Evolutionary conservation across 163 green algal genomes (phyloP), one percentile per base, ranked within the genome.

Genomic region (Scenedesmus sp.): DNA sequence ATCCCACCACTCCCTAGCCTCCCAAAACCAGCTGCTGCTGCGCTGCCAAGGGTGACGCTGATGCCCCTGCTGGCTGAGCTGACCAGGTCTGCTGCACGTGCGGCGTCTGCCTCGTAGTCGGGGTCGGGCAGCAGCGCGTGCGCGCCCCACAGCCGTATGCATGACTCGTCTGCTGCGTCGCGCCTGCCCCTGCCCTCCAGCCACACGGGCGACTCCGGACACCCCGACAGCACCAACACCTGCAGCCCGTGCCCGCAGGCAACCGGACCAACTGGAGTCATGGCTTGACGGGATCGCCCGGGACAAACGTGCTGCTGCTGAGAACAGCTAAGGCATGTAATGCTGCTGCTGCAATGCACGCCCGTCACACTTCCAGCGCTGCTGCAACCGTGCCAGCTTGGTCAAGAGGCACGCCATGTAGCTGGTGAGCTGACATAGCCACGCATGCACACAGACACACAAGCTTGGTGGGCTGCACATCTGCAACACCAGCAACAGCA

Each of bases 191-290:
- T 86, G 85, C 92, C 93, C 35, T 95, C 65, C 85, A 97, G 94
- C 94, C 94, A 97, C 37, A 95, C 89, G 3, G 95, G 95, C 9
- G 89, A 94, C 92, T 97, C 95, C 10, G 95, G 95, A 3, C 59
- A 82, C 20, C 18, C 18, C 12, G 85, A 33, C 59, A 89, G 68
- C 68, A 89, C 65, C 65, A 89, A 16, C 15, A 89, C 42, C 85
- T 89, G 85, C 30, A 86, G n/a, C 16, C 1, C 56, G 22, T n/a
- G 56, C 56, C n/a, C n/a, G n/a, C n/a, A n/a, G n/a, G n/a, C 88
- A 96, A 72, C 6, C 79, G 49, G 18, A 87, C 43, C 61, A 76
- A 20, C 61, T 35, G 61, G 15, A n/a, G 61, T n/a, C n/a, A n/a
- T n/a, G n/a, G n/a, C n/a, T n/a, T n/a, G n/a, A n/a, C n/a, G n/a